Evolutionary conservation across 768 basidiomycete genomes (phyloP).

Genomic region (Panus rudis): DNA sequence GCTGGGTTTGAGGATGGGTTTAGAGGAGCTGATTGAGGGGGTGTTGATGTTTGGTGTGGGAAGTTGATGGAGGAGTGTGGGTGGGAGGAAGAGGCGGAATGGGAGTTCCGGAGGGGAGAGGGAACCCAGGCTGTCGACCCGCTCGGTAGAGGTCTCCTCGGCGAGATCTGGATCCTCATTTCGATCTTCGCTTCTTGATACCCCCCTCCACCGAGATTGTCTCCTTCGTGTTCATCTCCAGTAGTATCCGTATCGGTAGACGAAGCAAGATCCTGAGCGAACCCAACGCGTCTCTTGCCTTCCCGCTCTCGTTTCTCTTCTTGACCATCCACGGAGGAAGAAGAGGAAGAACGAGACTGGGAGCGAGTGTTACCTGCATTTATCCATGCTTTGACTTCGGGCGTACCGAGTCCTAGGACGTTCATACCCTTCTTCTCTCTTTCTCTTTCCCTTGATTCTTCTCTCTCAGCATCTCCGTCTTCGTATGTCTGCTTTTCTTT

Average conservation of each 20-base stretch:
- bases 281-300: constrained; percentile 44
- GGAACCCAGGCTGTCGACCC: constrained; percentile 5
- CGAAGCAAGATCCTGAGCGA: constrained; percentile 26
- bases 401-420: constrained; percentile 42
- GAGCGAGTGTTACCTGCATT: no score
- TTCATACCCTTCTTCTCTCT: constrained; percentile 11
- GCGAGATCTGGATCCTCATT: constrained; percentile 17
- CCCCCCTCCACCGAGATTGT: neutral
- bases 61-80: no score
- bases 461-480: constrained; percentile 7
- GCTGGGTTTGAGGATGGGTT: constrained; percentile 30
- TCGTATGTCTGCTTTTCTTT: constrained; percentile 11
- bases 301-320: constrained; percentile 29
- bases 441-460: neutral
- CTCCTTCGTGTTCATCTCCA: neutral
- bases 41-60: no score
- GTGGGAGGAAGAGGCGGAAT: constrained; percentile 14
- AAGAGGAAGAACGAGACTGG: no score
- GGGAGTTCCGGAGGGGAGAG: constrained; percentile 5
- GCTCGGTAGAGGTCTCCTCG: constrained; percentile 30
- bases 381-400: constrained; percentile 49
- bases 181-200: constrained; percentile 6
- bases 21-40: constrained; percentile 25
- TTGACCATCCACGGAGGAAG: no score
- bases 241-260: constrained; percentile 6